phyloP scores from a whole-genome alignment of 1,284 basidiomycete genomes.

The Amylostereum chailletii region DNA sequence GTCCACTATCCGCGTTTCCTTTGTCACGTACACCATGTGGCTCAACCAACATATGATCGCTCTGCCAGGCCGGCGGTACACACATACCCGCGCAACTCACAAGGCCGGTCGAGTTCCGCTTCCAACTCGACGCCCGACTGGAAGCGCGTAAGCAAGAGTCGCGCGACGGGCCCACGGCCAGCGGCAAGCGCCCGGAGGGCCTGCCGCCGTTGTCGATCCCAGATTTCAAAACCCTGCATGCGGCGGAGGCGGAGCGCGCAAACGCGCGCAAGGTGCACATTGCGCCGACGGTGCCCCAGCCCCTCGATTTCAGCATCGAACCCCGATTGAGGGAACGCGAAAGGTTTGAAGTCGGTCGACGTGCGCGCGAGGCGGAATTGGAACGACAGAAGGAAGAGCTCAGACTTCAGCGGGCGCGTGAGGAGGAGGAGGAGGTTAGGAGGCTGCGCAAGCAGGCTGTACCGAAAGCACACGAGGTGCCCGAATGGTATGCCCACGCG shows the following conservation, averaged over 20 bases:
- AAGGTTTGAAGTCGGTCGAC: conserved; percentile 49
- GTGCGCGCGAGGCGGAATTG: conserved; percentile 45
- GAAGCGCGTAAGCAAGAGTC: conserved; percentile 25
- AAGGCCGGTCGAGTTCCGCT: conserved; percentile 40
- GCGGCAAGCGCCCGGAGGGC: conserved; percentile 15
- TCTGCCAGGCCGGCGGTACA: conserved; percentile 16
- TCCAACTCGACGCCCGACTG: conserved; percentile 35
- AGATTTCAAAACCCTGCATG: conserved; percentile 46
- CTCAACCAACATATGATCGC: no score
- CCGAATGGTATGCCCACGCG: conserved; percentile 63
- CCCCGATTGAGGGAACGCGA: conserved; percentile 49
- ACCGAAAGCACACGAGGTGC: conserved; percentile 62
- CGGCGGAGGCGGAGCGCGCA: conserved; percentile 33
- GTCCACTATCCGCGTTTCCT: background rate
- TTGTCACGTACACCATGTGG: background rate
- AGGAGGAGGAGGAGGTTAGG: conserved; percentile 48
- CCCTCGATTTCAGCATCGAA: conserved; percentile 43
- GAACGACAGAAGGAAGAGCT: conserved; percentile 32
- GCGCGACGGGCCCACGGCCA: conserved; percentile 16
- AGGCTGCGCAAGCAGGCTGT: conserved; percentile 52
- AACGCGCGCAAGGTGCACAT: conserved; percentile 36
- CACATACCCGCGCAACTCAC: conserved; percentile 31
- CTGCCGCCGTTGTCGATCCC: conserved; percentile 28
- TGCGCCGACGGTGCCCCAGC: conserved; percentile 35
- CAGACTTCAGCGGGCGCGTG: conserved; percentile 33